These are phyloP conservation scores for Besnoitia besnoiti DNA, from an alignment of 169 alveolate genomes.

Conservation along the genomic window DNA sequence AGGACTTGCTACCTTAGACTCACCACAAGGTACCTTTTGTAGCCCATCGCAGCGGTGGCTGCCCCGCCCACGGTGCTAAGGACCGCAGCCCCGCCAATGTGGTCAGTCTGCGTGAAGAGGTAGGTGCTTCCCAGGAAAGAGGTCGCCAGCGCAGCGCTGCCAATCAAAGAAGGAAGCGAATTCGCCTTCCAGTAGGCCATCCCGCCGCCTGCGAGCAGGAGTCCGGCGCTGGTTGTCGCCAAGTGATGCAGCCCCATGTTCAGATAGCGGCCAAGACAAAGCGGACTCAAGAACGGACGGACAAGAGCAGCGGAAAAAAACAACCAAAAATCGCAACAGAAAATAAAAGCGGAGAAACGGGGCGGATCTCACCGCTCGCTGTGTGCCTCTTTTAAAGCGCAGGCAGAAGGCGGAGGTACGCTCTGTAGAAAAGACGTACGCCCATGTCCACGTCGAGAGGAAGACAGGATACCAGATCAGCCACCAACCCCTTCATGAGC, in stretches of 20 bases:
- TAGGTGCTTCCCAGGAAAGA: slow-evolving; percentile 12
- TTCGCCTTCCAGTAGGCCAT: slow-evolving; percentile 2
- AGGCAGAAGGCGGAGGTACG: no score
- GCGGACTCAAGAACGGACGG: background rate
- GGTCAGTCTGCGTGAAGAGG: slow-evolving; percentile 26
- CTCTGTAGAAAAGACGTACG: no score
- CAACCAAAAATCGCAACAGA: no score
- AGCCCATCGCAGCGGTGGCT: slow-evolving; percentile 26
- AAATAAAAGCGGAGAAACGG: no score
- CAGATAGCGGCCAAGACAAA: background rate
- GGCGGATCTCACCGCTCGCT: no score
- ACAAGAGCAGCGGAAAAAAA: no score
- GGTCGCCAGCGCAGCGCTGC: slow-evolving; percentile 19
- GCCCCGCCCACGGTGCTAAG: background rate
- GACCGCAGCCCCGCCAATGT: background rate
- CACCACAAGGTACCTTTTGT: background rate
- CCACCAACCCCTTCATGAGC: no score
- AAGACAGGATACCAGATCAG: no score
- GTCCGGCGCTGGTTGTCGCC: slow-evolving; percentile 29
- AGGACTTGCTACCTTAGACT: no score
- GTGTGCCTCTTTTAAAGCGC: no score
- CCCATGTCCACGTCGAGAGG: no score
- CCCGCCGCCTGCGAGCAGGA: slow-evolving; percentile 19
- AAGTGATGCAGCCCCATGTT: slow-evolving; percentile 8
- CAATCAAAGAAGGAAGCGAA: slow-evolving; percentile 22